These are phyloP conservation scores for Plasmodium gaboni DNA, from an alignment of 169 alveolate genomes.

Conservation along the genomic window DNA sequence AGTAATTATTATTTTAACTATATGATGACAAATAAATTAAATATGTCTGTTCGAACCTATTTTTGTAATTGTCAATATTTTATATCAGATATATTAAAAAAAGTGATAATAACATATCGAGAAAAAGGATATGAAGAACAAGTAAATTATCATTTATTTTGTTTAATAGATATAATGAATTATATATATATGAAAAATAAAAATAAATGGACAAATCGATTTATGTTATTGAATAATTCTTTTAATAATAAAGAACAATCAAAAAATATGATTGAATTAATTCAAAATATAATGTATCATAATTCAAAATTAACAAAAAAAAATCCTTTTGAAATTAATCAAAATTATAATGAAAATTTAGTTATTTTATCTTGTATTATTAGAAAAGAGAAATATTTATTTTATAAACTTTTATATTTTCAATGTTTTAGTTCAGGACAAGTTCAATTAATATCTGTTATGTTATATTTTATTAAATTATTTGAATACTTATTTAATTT, in stretches of 20 bases:
- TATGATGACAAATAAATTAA: conserved; percentile 17
- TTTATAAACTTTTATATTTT: conserved; percentile 63
- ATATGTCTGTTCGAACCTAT: conserved; percentile 12
- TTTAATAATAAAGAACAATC: conserved; percentile 1
- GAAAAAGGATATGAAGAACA: conserved; percentile 16
- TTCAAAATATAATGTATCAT: background rate
- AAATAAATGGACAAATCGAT: background rate
- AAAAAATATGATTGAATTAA: background rate
- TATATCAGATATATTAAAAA: background rate
- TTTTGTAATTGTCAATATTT: conserved; percentile 16
- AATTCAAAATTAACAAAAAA: background rate
- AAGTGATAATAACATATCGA: background rate
- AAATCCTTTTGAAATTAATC: background rate
- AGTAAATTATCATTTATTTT: background rate
- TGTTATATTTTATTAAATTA: conserved; percentile 35
- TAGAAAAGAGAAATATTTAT: conserved; percentile 40
- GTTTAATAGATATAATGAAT: background rate
- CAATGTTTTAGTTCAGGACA: conserved; percentile 76
- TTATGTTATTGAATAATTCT: background rate
- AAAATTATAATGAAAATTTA: conserved; percentile 20
- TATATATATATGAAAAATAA: background rate
- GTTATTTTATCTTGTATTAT: conserved; percentile 22
- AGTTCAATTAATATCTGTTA: conserved; percentile 48
- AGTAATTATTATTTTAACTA: conserved; percentile 36
- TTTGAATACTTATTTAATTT: conserved; percentile 30